Base-by-base conservation (phyloP, 495 filamentous ascomycete genomes). In the Xylaria nigripes region DNA sequence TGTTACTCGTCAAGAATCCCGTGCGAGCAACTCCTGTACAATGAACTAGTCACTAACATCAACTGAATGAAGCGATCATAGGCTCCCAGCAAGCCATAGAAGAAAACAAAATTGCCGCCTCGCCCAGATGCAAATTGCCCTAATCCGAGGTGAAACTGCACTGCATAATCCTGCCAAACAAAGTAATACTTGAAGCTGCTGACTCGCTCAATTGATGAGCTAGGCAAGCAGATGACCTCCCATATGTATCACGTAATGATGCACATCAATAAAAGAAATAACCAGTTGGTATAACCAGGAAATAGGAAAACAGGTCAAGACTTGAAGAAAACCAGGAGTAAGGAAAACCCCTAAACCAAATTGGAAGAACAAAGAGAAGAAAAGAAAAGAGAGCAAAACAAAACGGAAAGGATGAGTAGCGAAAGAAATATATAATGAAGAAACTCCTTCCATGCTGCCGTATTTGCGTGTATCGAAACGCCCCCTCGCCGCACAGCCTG, bases 391-490 rank as follows among this genome's bases (percentile, higher is more conserved):
- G 25, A 52, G 22, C 27, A 23, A 34, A 30, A 15, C n/a, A 52
- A 41, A 41, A 24, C 3, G 15, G 21, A 24, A 45, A 23, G 13
- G n/a, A 45, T 3, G n/a, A 27, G 34, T n/a, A 8, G 23, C 10
- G 29, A 41, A 55, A 38, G 13, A 32, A 32, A 19, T 42, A 15
- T 54, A 43, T 48, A 42, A 43, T 18, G 10, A 10, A 5, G 10
- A 41, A 55, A 55, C 53, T 55, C 53, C 53, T 44, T 50, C 53
- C 53, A 55, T 55, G 53, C 53, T 55, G 46, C 53, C 53, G 25
- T 55, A 38, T 44, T 48, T 45, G 53, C 46, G 46, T 55, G 25
- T 55, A 55, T 55, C 29, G 40, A 52, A 45, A 55, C 45, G 15
- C 40, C 52, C 21, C 36, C 19, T n/a, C n/a, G 15, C 53, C 46